Conservation (phyloP, 305 asterid species). For the Fraxinus latifolia region DNA sequence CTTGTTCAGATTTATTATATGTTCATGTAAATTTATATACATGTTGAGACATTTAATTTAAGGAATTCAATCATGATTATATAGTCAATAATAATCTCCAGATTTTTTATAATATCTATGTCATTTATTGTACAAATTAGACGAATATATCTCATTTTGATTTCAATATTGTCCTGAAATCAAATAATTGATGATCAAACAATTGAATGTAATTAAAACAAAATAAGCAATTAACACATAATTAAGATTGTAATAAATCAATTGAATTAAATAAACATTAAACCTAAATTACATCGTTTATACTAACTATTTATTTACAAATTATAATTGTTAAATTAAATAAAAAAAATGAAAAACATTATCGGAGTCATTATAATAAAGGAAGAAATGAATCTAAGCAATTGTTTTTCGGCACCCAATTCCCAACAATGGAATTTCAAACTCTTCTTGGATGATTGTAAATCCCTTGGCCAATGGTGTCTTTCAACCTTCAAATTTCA, state of each 20-base stretch:
- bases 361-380: no score
- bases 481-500: background rate
- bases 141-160: background rate
- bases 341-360: background rate
- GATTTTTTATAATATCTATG: no score
- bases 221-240: background rate
- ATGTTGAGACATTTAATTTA: background rate
- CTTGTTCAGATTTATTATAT: no score
- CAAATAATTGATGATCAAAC: background rate
- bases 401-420: background rate
- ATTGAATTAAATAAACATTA: no score
- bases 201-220: background rate
- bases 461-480: background rate
- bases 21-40: background rate
- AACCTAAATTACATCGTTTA: no score
- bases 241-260: background rate
- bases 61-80: background rate
- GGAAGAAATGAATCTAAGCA: no score
- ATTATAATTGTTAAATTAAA: background rate
- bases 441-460: background rate
- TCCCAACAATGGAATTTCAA: background rate
- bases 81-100: background rate
- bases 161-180: no score
- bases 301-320: background rate
- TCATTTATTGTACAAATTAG: background rate